Evolutionary conservation across 805 yeast species (phyloP), one percentile per base, ranked within the genome.

Genomic region (Yarrowia sp.): DNA sequence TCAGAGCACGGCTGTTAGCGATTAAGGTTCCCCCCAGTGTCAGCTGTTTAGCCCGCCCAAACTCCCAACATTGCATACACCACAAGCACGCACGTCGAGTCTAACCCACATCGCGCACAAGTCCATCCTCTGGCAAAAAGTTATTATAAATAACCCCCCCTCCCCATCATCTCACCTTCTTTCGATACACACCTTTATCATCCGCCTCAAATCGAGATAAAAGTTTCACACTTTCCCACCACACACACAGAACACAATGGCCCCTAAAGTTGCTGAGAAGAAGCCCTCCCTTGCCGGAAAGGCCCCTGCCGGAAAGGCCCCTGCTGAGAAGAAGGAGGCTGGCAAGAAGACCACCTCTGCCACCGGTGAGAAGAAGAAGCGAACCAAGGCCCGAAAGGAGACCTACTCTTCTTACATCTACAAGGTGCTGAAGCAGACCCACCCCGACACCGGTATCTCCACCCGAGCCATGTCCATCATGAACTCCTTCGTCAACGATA

Each of bases 361-460:
- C 67, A 74, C 88, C 69, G 82, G 85, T 63, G 92, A 85, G 73
- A 78, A 86, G 76, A 91, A 90, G 85, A 92, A 88, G 88, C 90
- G 96, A 84, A 76, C 90, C 70, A 92, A 91, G 87, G 80, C 92
- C 72, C 90, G 97, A 86, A 91, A 90, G 88, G 97, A 93, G 82
- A 90, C 97, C 68, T 93, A 91, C 84, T 90, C 97, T 68, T 91
- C 97, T 67, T 93, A 93, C 82, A 93, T 93, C 77, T 93, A 92
- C 94, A 93, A 93, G 81, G 97, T 92, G 70, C 87, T 93, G 77
- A 92, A 92, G 81, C 97, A 93, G 84, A 92, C 97, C 67, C 98
- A 93, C 81, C 98, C 97, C 79, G 97, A 93, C 79, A 93, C 98
- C 67, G 98, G 97, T 90, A 93, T 93, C 77, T 92, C 98, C 72